Evolutionary conservation across 129 eudicot genomes (phyloP).

Genomic region (Flaveria linearis): DNA sequence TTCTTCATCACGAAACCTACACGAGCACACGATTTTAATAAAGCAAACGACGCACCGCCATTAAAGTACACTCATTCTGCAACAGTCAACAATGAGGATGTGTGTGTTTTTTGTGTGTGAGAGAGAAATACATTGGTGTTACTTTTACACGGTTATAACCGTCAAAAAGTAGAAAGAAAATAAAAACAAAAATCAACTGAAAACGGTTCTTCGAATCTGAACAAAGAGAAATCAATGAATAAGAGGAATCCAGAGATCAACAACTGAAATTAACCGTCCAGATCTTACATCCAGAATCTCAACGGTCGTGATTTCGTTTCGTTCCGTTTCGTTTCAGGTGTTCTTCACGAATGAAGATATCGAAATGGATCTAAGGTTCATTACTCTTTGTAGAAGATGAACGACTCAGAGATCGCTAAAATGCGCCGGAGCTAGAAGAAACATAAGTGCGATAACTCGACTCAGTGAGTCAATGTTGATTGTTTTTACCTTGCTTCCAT

Average conservation of each 20-base stretch:
- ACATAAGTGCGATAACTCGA: slow-evolving; percentile 22
- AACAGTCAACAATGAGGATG: slow-evolving; percentile 27
- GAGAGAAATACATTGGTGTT: slow-evolving; percentile 29
- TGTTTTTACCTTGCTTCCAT: slow-evolving; percentile 61
- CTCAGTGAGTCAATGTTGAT: slow-evolving; percentile 25
- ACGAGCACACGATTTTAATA: background rate
- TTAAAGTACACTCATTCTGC: slow-evolving; percentile 28
- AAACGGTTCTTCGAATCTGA: slow-evolving; percentile 33
- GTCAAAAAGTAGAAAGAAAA: slow-evolving; percentile 32
- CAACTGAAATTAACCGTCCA: slow-evolving; percentile 45
- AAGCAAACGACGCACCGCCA: background rate
- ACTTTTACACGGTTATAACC: slow-evolving; percentile 37
- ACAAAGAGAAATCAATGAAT: slow-evolving; percentile 19
- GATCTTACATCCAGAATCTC: slow-evolving; percentile 43
- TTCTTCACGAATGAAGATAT: slow-evolving; percentile 2
- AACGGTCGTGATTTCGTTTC: slow-evolving; percentile 39
- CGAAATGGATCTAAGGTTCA: slow-evolving; percentile 36
- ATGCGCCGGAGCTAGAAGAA: background rate
- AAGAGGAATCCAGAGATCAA: slow-evolving; percentile 37
- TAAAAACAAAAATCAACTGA: slow-evolving; percentile 23
- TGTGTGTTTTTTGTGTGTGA: slow-evolving; percentile 23
- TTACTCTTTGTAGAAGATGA: slow-evolving; percentile 3
- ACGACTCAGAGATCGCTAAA: background rate
- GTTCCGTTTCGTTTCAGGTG: background rate
- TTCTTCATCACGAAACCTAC: background rate